phyloP scores from a whole-genome alignment of 129 eudicot genomes.

The Kitagawia praeruptora region DNA sequence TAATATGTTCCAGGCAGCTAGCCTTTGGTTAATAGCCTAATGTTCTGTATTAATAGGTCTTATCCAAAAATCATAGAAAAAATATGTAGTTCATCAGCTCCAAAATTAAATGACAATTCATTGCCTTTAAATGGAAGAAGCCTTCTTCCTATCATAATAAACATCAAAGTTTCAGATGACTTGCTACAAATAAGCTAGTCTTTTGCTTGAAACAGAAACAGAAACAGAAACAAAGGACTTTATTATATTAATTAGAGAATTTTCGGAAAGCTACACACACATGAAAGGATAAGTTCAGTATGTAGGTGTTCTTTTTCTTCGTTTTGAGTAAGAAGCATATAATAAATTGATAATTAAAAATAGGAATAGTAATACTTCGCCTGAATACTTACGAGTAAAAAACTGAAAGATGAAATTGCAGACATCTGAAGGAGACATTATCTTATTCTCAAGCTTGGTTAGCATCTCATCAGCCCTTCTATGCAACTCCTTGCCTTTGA shows the following conservation, averaged over 20 bases:
- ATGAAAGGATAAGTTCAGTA: neutral
- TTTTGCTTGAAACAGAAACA: neutral
- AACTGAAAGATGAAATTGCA: slow-evolving; percentile 59
- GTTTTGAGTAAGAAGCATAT: neutral
- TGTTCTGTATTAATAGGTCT: neutral
- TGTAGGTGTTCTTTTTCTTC: neutral
- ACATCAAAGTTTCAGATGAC: neutral
- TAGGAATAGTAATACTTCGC: neutral
- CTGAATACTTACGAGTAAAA: slow-evolving; percentile 51
- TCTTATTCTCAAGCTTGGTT: slow-evolving; percentile 44
- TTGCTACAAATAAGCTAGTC: neutral
- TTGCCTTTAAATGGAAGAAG: neutral
- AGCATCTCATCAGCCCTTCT: slow-evolving; percentile 49
- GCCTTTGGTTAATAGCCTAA: neutral
- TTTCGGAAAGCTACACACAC: neutral
- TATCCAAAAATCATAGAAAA: neutral
- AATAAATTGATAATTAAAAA: neutral
- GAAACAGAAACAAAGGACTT: neutral
- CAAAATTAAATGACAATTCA: neutral
- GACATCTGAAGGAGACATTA: slow-evolving; percentile 55
- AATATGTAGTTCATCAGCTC: neutral
- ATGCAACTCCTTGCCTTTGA: slow-evolving; percentile 65
- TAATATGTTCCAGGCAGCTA: neutral
- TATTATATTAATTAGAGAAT: neutral
- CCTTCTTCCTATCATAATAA: neutral